Percentiles rank a stretch among this genome's conserved stretches.
Conservation (phyloP, 306 rosid genomes). For the Cajanus cajan region DNA sequence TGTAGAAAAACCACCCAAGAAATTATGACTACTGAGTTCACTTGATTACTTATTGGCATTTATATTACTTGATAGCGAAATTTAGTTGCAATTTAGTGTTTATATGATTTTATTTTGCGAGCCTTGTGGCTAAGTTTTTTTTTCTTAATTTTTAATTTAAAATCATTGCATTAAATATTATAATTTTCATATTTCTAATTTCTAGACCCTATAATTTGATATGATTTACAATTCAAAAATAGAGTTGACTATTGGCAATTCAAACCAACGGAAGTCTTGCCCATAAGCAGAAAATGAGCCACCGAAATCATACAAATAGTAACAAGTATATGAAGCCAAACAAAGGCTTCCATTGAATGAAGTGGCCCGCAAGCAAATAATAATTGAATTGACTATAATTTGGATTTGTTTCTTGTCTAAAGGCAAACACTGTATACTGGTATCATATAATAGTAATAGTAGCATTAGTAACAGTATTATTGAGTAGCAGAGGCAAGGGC, state of each 20-base stretch:
- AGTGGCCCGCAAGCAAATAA: slow-evolving; percentile 4
- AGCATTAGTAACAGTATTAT: slow-evolving; percentile 32
- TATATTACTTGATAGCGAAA: too few relatives aligned
- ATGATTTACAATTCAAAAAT: background rate
- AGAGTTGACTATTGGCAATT: background rate
- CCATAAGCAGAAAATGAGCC: too few relatives aligned
- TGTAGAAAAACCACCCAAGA: too few relatives aligned
- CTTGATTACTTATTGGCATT: background rate
- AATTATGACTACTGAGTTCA: background rate
- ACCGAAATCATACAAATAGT: background rate
- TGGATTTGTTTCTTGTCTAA: slow-evolving; percentile 26
- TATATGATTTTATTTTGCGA: too few relatives aligned
- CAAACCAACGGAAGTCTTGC: background rate
- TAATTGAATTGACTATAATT: slow-evolving; percentile 5
- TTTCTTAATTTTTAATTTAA: background rate
- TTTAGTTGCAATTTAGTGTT: background rate
- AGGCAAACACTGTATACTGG: slow-evolving; percentile 26
- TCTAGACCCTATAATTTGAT: too few relatives aligned
- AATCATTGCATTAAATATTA: background rate
- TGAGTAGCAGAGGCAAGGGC: slow-evolving; percentile 24
- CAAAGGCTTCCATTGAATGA: slow-evolving; percentile 14
- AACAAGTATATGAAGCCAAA: slow-evolving; percentile 25
- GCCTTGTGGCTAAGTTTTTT: background rate
- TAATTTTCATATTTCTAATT: background rate
- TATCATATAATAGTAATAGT: slow-evolving; percentile 26